phyloP scores from a whole-genome alignment of 129 eudicot genomes.

The Smallanthus sonchifolius region DNA sequence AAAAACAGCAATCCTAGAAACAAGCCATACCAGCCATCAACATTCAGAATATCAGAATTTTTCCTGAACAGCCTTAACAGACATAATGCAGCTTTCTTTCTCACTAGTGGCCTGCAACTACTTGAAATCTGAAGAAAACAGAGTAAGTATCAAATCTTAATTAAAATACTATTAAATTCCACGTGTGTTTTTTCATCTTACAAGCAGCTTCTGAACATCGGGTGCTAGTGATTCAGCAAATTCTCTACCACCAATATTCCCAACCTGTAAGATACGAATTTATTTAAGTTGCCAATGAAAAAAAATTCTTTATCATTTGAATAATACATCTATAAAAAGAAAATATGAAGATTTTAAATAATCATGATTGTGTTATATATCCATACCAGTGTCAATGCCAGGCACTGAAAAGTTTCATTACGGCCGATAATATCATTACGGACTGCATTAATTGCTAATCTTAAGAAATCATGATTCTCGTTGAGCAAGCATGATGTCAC shows the following conservation, averaged over 20 bases:
- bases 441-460: conserved; percentile 94
- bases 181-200: conserved; percentile 37
- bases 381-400: conserved; percentile 95
- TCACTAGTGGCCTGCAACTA: conserved; percentile 96
- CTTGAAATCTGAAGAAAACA: conserved; percentile 70
- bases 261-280: conserved; percentile 54
- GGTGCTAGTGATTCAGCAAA: conserved; percentile 98
- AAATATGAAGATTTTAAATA: neutral
- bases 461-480: conserved; percentile 93
- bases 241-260: conserved; percentile 96
- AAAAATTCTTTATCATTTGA: neutral
- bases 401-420: conserved; percentile 97
- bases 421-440: conserved; percentile 98
- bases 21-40: conserved; percentile 83
- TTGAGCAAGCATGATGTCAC: conserved; percentile 92
- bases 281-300: neutral
- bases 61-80: conserved; percentile 85
- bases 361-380: neutral
- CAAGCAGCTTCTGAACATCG: conserved; percentile 94
- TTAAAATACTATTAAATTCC: neutral
- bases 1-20: conserved; percentile 3
- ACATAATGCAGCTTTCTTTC: conserved; percentile 98
- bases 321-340: neutral
- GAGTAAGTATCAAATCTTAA: conserved; percentile 15
- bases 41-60: conserved; percentile 88